phyloP scores from a whole-genome alignment of 768 basidiomycete species.

The Leccinum obscurum region DNA sequence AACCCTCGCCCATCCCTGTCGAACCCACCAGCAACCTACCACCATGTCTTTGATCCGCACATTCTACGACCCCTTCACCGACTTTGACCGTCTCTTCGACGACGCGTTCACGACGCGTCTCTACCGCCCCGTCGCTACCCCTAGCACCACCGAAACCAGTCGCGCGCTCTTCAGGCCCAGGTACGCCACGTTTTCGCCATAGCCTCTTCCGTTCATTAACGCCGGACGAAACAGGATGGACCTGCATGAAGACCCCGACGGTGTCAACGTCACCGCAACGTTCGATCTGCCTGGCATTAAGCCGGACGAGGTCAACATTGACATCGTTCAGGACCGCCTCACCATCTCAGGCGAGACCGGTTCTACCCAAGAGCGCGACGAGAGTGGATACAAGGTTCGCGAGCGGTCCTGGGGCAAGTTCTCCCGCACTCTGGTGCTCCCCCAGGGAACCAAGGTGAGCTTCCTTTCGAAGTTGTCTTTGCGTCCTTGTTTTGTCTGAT shows the following conservation, averaged over 20 bases:
- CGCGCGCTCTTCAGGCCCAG: too few relatives aligned
- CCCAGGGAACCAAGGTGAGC: slow-evolving; percentile 34
- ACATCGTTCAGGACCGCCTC: slow-evolving; percentile 49
- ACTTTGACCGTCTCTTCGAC: background rate
- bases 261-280: slow-evolving; percentile 50
- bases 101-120: too few relatives aligned
- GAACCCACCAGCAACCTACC: background rate
- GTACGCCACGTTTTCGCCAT: too few relatives aligned
- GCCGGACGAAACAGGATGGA: slow-evolving; percentile 45
- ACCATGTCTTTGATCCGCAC: background rate
- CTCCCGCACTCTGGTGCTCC: too few relatives aligned
- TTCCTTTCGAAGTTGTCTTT: background rate
- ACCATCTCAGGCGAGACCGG: slow-evolving; percentile 51
- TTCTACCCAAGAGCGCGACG: slow-evolving; percentile 34
- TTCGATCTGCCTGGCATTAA: slow-evolving; percentile 60
- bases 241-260: slow-evolving; percentile 48
- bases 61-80: background rate
- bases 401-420: too few relatives aligned
- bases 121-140: background rate
- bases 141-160: background rate
- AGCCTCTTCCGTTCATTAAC: background rate
- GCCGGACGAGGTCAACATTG: slow-evolving; percentile 46
- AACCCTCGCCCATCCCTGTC: background rate
- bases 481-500: background rate
- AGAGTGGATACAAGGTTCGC: slow-evolving; percentile 5